A percentile compares a stretch with the other conserved stretches of the same genome.
phyloP scores from a whole-genome alignment of 768 basidiomycete genomes.

The Leccinum subgranulosum region DNA sequence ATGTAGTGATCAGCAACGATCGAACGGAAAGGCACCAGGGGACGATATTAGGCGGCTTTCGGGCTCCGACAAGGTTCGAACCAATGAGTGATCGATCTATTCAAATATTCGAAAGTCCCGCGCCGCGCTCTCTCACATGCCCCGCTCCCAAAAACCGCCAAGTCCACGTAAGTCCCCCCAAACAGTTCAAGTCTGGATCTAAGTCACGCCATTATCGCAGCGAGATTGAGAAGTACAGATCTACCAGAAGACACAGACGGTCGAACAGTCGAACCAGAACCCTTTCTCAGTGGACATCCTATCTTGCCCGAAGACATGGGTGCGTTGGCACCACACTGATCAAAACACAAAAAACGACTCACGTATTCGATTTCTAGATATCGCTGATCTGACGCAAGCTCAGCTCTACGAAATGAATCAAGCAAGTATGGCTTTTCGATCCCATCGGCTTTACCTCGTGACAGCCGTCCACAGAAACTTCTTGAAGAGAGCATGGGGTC shows the following conservation, averaged over 20 bases:
- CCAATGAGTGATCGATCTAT: background rate
- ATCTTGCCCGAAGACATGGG: constrained; percentile 32
- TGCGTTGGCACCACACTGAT: constrained; percentile 1
- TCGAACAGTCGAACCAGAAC: constrained; percentile 5
- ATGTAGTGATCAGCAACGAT: too few species aligned
- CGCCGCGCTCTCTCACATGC: constrained; percentile 7
- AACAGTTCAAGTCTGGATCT: background rate
- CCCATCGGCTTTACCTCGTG: background rate
- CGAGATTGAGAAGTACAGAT: constrained; percentile 25
- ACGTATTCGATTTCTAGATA: constrained; percentile 24
- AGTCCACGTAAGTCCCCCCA: constrained; percentile 23
- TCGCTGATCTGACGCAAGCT: constrained; percentile 29
- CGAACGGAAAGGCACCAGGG: too few species aligned
- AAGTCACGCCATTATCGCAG: constrained; percentile 7
- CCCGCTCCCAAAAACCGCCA: constrained; percentile 10
- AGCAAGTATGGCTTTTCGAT: constrained; percentile 18
- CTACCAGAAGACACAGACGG: constrained; percentile 18
- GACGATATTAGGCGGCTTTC: background rate
- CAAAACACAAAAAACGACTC: background rate
- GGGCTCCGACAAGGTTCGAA: background rate
- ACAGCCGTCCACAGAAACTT: constrained; percentile 29
- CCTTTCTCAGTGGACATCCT: constrained; percentile 28
- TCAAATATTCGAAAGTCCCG: background rate
- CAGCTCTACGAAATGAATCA: constrained; percentile 42
- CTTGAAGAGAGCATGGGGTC: constrained; percentile 37